A percentile compares a stretch with the other conserved stretches of the same genome.
Conservation (phyloP, 23 red algal species). For the Cyanidiococcus yangmingshanensis region DNA sequence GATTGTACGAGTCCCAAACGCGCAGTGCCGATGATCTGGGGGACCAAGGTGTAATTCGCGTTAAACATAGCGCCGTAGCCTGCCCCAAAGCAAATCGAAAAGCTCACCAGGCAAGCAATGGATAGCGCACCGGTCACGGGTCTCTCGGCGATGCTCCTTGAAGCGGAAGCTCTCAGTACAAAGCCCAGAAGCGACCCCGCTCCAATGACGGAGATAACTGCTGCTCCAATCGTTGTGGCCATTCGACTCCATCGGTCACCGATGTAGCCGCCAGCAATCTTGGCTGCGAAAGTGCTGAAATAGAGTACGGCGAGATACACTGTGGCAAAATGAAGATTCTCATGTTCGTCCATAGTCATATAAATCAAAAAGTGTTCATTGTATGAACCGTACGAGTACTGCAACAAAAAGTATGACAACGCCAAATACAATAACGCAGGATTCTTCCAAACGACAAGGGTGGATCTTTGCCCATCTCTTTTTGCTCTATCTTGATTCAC, state of each 20-base stretch:
- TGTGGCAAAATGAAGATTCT: conserved; percentile 44
- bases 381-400: conserved; percentile 78
- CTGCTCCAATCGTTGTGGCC: conserved; percentile 37
- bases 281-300: conserved; percentile 67
- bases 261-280: conserved; percentile 75
- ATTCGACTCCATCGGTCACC: conserved; percentile 79
- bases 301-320: conserved; percentile 73
- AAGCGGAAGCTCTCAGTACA: background rate
- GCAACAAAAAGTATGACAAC: conserved; percentile 50
- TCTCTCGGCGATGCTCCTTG: conserved; percentile 18
- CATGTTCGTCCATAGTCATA: conserved; percentile 50
- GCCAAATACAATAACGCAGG: conserved; percentile 24
- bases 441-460: background rate
- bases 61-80: conserved; percentile 94
- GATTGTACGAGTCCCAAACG: conserved; percentile 73
- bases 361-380: conserved; percentile 90
- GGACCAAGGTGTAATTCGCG: conserved; percentile 67
- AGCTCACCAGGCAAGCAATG: conserved; percentile 37
- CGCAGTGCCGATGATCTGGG: conserved; percentile 52
- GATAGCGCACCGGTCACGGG: conserved; percentile 26
- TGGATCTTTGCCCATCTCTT: too few relatives aligned
- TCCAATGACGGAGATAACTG: conserved; percentile 40
- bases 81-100: conserved; percentile 62
- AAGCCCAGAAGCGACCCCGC: conserved; percentile 46
- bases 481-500: too few relatives aligned